These are phyloP conservation scores for Sporothrix variecibatus DNA, from an alignment of 2,329 filamentous ascomycete genomes.

Conservation along the genomic window DNA sequence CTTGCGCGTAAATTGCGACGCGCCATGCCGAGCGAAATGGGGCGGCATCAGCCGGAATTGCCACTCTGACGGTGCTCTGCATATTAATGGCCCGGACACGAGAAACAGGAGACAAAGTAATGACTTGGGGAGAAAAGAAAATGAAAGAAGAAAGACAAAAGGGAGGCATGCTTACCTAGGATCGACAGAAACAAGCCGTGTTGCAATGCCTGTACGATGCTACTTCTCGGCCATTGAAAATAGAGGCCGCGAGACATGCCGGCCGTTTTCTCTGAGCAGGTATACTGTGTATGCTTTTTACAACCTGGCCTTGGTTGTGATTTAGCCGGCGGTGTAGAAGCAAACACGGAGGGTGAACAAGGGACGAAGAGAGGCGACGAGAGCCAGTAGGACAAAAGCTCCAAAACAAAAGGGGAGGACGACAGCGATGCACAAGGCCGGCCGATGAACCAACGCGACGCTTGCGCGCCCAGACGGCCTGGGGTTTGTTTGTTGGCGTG, in stretches of 20 bases:
- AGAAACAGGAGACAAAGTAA: neutral
- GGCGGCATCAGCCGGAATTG: slow-evolving; percentile 22
- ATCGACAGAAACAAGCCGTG: slow-evolving; percentile 3
- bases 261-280: neutral
- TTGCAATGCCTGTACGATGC: neutral
- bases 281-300: neutral
- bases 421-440: neutral
- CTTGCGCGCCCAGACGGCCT: neutral
- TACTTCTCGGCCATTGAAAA: neutral
- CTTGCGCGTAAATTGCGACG: slow-evolving; percentile 21
- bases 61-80: slow-evolving; percentile 11
- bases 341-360: slow-evolving; percentile 7
- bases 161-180: neutral
- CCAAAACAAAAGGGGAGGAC: neutral
- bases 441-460: neutral
- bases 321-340: slow-evolving; percentile 5
- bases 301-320: neutral
- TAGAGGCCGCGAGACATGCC: neutral
- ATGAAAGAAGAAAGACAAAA: neutral
- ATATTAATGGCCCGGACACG: slow-evolving; percentile 10
- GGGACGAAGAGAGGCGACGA: neutral
- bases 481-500: neutral
- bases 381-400: neutral
- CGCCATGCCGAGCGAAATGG: slow-evolving; percentile 24
- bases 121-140: neutral